phyloP scores from a whole-genome alignment of 116 monocot species.

The Posidonia oceanica region DNA sequence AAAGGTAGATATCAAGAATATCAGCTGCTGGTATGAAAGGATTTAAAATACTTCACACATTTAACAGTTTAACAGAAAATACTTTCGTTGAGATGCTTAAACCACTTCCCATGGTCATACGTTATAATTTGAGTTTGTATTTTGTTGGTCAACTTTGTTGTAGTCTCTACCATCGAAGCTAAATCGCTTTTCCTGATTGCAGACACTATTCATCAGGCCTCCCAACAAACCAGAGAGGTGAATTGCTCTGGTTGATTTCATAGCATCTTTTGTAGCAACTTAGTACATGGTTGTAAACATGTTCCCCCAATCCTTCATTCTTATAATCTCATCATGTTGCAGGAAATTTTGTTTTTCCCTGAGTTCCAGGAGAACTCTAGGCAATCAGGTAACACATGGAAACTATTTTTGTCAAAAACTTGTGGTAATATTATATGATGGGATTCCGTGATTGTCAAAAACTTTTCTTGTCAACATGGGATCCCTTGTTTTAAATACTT shows the following conservation, averaged over 20 bases:
- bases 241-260: not conserved
- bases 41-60: too few relatives aligned
- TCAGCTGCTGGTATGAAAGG: too few relatives aligned
- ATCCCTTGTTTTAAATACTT: too few relatives aligned
- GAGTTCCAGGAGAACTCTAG: constrained; percentile 31
- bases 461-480: too few relatives aligned
- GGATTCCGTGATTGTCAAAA: too few relatives aligned
- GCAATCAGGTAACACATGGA: constrained; percentile 33
- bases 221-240: constrained; percentile 7
- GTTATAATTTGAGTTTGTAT: not conserved
- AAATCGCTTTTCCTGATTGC: not conserved
- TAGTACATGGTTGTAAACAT: not conserved
- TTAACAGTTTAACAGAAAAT: too few relatives aligned
- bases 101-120: too few relatives aligned
- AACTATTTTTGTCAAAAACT: too few relatives aligned
- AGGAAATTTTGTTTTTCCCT: constrained; percentile 52
- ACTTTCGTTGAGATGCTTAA: too few relatives aligned
- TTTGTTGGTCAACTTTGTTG: not conserved
- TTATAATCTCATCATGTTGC: constrained; percentile 6
- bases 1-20: too few relatives aligned
- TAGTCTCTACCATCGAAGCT: too few relatives aligned
- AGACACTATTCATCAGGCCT: constrained; percentile 25
- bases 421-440: too few relatives aligned
- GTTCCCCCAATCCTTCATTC: not conserved
- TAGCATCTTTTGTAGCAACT: not conserved